These are phyloP conservation scores for Cucurbita pepo DNA, from an alignment of 306 rosid species.

Conservation along the genomic window DNA sequence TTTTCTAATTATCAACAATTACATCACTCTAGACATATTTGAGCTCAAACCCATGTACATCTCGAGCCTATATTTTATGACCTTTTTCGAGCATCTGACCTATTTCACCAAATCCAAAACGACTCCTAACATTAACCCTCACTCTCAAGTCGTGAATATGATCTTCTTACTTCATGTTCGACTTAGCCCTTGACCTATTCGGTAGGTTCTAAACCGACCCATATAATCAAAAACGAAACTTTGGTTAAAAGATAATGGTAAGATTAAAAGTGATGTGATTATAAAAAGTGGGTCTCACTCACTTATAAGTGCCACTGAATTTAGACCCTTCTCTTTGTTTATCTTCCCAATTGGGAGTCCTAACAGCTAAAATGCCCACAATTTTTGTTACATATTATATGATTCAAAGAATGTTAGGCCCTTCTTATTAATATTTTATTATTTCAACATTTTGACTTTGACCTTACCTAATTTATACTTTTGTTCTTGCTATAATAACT, in stretches of 20 bases:
- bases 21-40: too few species aligned
- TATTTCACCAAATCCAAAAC: too few species aligned
- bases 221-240: neutral
- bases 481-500: neutral
- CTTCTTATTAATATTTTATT: neutral
- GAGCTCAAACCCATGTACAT: too few species aligned
- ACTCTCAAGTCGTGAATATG: too few species aligned
- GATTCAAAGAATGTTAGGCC: conserved; percentile 2
- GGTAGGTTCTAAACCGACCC: neutral
- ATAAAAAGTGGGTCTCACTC: neutral
- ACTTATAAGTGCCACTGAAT: conserved; percentile 1
- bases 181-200: too few species aligned
- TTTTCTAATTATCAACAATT: too few species aligned
- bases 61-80: too few species aligned
- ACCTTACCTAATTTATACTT: neutral
- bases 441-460: neutral
- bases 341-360: neutral
- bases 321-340: neutral
- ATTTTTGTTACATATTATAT: neutral
- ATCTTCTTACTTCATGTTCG: too few species aligned
- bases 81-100: too few species aligned
- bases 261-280: neutral
- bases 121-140: too few species aligned
- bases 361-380: neutral
- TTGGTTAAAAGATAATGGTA: neutral